Evolutionary conservation across 2,329 filamentous ascomycete genomes (phyloP), one percentile per base, ranked within the genome.

Genomic region (Hymenoscyphus fructigenus): DNA sequence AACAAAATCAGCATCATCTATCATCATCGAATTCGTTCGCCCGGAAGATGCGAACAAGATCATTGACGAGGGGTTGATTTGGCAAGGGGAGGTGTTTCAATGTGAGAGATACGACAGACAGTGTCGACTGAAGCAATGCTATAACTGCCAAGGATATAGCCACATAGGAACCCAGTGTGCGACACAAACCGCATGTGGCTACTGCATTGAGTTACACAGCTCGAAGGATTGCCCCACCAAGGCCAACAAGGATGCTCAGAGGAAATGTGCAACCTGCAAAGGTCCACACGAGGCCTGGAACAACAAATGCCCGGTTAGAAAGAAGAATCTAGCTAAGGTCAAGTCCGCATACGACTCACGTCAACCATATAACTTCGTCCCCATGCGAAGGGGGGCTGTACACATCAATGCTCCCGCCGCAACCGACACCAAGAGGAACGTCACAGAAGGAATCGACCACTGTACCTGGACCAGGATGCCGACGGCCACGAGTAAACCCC

Each of bases 151-250:
- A 55, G 66, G 50, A 68, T 66, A 69, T 28, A 59, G 66, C 57
- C 60, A 69, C 58, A 69, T 69, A 62, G 57, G 59, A 66, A 68
- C 64, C 63, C 58, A 69, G 57, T 69, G 61, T 44, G 68, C 38
- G 28, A 59, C 64, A 38, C 29, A 20, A 7, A 64, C 28, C 59
- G 61, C 57, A 68, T 69, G 34, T 63, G 41, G 66, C 62, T 67
- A 68, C 36, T 68, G 44, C 47, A 41, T 56, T 29, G 44, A 68
- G 29, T 1, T 20, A 32, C 59, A 67, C 56, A 65, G 44, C 59
- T 63, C 66, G 50, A 65, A 64, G 34, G 63, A 63, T 60, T 65
- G 55, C 59, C 57, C 57, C 29, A 66, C 50, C 20, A 63, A 65
- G 34, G 38, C 32, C 56, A 56, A 65, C 56, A 65, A 67, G 44